Base-by-base conservation (phyloP, 371 early-diverging fungal genomes). In the Haplosporangium sp. region DNA sequence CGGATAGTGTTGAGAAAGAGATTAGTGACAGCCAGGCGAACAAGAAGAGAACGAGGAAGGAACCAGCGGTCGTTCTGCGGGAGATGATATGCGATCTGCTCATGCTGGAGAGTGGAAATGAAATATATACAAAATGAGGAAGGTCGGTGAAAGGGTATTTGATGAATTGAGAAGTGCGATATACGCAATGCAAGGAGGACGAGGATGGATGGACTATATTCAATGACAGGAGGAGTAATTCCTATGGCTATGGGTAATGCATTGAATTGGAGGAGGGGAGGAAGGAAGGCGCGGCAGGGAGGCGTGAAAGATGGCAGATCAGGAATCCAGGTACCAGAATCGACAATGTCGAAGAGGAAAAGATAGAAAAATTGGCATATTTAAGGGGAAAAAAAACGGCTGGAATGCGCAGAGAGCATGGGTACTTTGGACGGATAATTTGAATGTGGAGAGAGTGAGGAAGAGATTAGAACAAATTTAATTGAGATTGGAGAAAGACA, bases 281-380 rank as follows among this genome's bases (percentile, higher is more conserved):
- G 46, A 47, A 47, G 48, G 29, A 37, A 48, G 20, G 48, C 18
- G n/a, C 7, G n/a, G 23, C 8, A 23, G 48, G 46, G 13, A 11
- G n/a, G 18, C 12, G 16, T 8, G 47, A 18, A 43, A 41, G n/a
- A 12, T 12, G 21, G 16, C 23, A 47, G 60, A 48, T 59, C 60
- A 59, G 48, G 45, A 43, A 59, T 45, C 47, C 47, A 60, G 60
- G 60, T 36, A 60, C 60, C 36, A 50, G 60, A 48, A 21, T 60
- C 38, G 60, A 60, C 48, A 48, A 60, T 18, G 60, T 18, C n/a
- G n/a, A 43, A 59, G 20, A 59, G 47, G 47, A 45, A 59, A 10
- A 16, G n/a, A 29, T 37, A 48, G 18, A 60, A 37, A 48, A 1
- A 5, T 6, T 46, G 60, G 7, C 45, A 29, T 60, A 60, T 60